These are phyloP conservation scores for Gaultheria prostrata DNA, from an alignment of 148 eudicot species.

Conservation along the genomic window DNA sequence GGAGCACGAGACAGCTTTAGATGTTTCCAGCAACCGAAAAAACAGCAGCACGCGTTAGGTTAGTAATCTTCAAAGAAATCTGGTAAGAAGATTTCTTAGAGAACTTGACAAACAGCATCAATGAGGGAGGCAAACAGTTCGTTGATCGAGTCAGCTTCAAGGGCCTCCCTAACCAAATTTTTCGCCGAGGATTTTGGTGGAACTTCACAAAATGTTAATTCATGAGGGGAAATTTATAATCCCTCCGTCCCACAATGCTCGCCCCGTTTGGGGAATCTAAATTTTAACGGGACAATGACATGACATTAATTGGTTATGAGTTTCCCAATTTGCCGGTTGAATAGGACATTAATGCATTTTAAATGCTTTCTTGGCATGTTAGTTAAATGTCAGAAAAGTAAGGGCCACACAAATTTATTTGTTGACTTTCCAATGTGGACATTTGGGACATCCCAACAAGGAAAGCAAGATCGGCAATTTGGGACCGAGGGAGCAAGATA, in stretches of 20 bases:
- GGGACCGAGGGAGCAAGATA: neutral
- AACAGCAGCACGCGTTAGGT: neutral
- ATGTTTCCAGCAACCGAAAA: neutral
- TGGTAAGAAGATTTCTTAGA: neutral
- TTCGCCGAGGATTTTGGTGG: neutral
- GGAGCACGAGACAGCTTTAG: neutral
- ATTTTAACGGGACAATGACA: too few relatives aligned
- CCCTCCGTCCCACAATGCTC: too few relatives aligned
- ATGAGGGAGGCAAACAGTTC: neutral
- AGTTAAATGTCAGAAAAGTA: too few relatives aligned
- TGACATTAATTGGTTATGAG: too few relatives aligned
- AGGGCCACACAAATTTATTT: too few relatives aligned
- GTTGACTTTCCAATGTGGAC: too few relatives aligned
- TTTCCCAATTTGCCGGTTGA: too few relatives aligned
- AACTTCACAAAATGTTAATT: neutral
- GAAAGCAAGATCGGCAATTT: too few relatives aligned
- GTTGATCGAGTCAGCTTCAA: neutral
- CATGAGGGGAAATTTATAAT: neutral
- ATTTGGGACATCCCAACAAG: too few relatives aligned
- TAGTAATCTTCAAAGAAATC: neutral
- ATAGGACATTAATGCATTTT: too few relatives aligned
- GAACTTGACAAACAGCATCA: neutral
- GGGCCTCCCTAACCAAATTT: neutral
- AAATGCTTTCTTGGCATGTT: too few relatives aligned
- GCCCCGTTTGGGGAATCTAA: too few relatives aligned